Percentiles rank a stretch among this genome's conserved stretches.
Evolutionary conservation across 2,329 filamentous ascomycete genomes (phyloP).

Genomic region (Teratosphaeria viscida): DNA sequence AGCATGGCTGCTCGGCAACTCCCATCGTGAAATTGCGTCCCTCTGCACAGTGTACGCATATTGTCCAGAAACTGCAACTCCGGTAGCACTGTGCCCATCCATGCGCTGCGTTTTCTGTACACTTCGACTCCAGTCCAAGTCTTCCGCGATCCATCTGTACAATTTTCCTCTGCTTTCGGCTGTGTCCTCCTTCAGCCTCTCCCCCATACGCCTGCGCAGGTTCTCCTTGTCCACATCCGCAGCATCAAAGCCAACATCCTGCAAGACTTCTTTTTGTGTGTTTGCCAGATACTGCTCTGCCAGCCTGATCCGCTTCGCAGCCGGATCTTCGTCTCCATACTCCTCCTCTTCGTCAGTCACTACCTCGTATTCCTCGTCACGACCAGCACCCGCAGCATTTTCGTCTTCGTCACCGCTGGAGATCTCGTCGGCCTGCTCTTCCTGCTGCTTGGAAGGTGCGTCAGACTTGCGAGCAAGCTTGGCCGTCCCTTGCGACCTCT

Average conservation of each 20-base stretch:
- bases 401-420: background rate
- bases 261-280: conserved; percentile 60
- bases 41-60: conserved; percentile 84
- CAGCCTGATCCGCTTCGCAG: conserved; percentile 73
- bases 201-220: conserved; percentile 53
- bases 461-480: conserved; percentile 39
- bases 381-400: conserved; percentile 7
- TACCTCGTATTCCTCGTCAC: background rate
- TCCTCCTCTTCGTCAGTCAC: conserved; percentile 48
- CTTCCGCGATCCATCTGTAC: conserved; percentile 67
- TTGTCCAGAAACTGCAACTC: conserved; percentile 66
- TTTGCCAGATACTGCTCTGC: conserved; percentile 92
- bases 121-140: conserved; percentile 51
- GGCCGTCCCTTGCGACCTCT: conserved; percentile 50
- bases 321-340: conserved; percentile 77
- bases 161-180: conserved; percentile 83
- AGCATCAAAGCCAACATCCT: conserved; percentile 82
- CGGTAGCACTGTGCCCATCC: conserved; percentile 68
- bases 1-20: conserved; percentile 48
- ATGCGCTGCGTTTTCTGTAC: conserved; percentile 58
- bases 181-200: conserved; percentile 82
- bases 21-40: conserved; percentile 85
- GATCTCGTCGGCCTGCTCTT: conserved; percentile 22
- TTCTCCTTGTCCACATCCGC: conserved; percentile 86
- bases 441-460: conserved; percentile 36